These are phyloP conservation scores for Schwanniomyces yamadae DNA, from an alignment of 805 yeast species.

Conservation along the genomic window DNA sequence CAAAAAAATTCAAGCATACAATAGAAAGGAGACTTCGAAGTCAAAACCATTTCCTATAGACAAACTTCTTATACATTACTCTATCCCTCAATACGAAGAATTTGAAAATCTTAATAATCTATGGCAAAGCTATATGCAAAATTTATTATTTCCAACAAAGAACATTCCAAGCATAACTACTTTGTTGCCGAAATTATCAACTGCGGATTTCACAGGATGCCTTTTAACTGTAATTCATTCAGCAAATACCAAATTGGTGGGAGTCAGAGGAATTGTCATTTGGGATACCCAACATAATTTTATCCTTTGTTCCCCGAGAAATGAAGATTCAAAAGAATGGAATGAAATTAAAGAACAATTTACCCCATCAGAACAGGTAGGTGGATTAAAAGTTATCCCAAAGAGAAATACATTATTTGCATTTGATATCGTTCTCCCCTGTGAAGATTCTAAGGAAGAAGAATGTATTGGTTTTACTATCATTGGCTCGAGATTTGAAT, in stretches of 20 bases:
- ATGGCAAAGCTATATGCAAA: conserved; percentile 72
- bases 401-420: conserved; percentile 67
- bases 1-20: conserved; percentile 36
- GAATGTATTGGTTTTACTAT: conserved; percentile 56
- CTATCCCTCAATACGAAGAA: conserved; percentile 45
- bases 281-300: conserved; percentile 82
- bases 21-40: conserved; percentile 15
- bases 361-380: conserved; percentile 39
- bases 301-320: conserved; percentile 54
- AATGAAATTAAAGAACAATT: conserved; percentile 20
- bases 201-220: conserved; percentile 85
- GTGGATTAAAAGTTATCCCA: conserved; percentile 65
- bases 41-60: conserved; percentile 24
- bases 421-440: conserved; percentile 37
- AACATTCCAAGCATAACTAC: conserved; percentile 24
- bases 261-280: conserved; percentile 69
- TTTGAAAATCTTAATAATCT: conserved; percentile 57
- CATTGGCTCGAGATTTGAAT: conserved; percentile 75
- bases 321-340: conserved; percentile 33
- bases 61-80: conserved; percentile 21
- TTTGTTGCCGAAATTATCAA: conserved; percentile 57
- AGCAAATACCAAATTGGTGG: conserved; percentile 56
- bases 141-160: conserved; percentile 43
- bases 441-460: conserved; percentile 21
- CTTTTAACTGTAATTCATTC: conserved; percentile 55